phyloP scores from a whole-genome alignment of 2,329 filamentous ascomycete genomes.

The Aspergillus quadricinctus region DNA sequence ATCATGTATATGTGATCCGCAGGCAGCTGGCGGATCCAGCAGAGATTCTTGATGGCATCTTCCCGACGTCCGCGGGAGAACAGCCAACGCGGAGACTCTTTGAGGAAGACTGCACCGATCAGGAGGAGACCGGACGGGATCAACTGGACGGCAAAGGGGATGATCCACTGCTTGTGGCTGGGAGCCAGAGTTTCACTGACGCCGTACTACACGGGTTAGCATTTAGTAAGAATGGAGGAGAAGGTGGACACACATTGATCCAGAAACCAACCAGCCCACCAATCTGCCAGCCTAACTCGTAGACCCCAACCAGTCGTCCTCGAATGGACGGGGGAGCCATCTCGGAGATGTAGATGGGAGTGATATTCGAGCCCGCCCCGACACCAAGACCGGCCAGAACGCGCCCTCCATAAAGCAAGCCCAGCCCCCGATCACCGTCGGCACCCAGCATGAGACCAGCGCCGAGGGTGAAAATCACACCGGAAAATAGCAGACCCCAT shows the following conservation, averaged over 20 bases:
- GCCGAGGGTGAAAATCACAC: slow-evolving; percentile 63
- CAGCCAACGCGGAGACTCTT: slow-evolving; percentile 65
- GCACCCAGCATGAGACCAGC: slow-evolving; percentile 69
- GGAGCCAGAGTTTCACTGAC: slow-evolving; percentile 39
- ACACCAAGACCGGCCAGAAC: slow-evolving; percentile 56
- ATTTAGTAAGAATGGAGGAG: slow-evolving; percentile 10
- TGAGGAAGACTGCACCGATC: slow-evolving; percentile 57
- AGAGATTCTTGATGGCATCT: slow-evolving; percentile 55
- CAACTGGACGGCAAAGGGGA: slow-evolving; percentile 40
- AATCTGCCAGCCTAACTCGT: slow-evolving; percentile 54
- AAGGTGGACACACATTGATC: slow-evolving; percentile 38
- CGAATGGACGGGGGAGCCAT: slow-evolving; percentile 55
- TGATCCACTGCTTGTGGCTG: slow-evolving; percentile 38
- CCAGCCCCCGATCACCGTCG: slow-evolving; percentile 58
- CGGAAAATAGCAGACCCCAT: slow-evolving; percentile 59
- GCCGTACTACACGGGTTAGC: slow-evolving; percentile 45
- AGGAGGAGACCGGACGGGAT: slow-evolving; percentile 44
- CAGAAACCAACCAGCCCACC: slow-evolving; percentile 50
- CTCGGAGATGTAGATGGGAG: slow-evolving; percentile 58
- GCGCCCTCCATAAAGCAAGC: slow-evolving; percentile 54
- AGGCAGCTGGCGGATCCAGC: slow-evolving; percentile 41
- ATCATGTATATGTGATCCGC: slow-evolving; percentile 57
- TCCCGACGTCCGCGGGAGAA: slow-evolving; percentile 65
- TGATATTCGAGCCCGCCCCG: slow-evolving; percentile 53
- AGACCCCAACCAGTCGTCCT: slow-evolving; percentile 56